Percentiles rank a stretch among this genome's conserved stretches.
These are phyloP conservation scores for Hypomontagnella monticulosa DNA, from an alignment of 495 filamentous ascomycete species.

Conservation along the genomic window DNA sequence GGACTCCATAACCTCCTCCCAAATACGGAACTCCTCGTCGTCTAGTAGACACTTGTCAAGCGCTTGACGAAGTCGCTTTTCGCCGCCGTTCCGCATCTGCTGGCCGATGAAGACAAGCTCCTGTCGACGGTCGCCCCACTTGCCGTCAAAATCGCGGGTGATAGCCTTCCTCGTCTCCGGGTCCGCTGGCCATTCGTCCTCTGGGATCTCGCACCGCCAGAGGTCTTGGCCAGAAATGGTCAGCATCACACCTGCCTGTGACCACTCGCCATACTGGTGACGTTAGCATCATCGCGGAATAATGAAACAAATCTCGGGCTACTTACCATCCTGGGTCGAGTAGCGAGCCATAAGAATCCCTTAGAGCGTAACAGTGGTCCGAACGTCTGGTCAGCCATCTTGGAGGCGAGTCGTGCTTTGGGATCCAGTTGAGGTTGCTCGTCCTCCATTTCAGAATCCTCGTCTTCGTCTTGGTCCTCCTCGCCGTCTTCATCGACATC, in stretches of 20 bases:
- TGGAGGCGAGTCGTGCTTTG: slow-evolving; percentile 42
- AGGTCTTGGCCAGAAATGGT: slow-evolving; percentile 62
- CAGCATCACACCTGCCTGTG: slow-evolving; percentile 68
- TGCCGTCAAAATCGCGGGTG: slow-evolving; percentile 46
- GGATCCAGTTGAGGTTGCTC: slow-evolving; percentile 39
- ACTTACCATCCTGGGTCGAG: slow-evolving; percentile 29
- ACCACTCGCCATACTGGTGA: slow-evolving; percentile 62
- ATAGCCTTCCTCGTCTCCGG: slow-evolving; percentile 31
- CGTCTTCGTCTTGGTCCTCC: slow-evolving; percentile 27
- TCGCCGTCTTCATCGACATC: slow-evolving; percentile 51
- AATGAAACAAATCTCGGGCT: background rate
- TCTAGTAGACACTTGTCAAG: slow-evolving; percentile 62
- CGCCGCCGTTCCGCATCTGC: slow-evolving; percentile 50
- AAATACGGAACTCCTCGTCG: slow-evolving; percentile 59
- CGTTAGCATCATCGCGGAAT: slow-evolving; percentile 47
- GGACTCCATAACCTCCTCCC: slow-evolving; percentile 61
- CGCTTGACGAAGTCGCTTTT: slow-evolving; percentile 49
- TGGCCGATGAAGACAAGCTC: slow-evolving; percentile 70
- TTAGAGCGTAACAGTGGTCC: slow-evolving; percentile 46
- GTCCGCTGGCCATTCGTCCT: slow-evolving; percentile 53
- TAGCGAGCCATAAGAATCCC: slow-evolving; percentile 45
- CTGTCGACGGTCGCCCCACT: slow-evolving; percentile 68
- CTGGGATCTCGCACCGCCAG: slow-evolving; percentile 62
- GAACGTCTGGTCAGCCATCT: slow-evolving; percentile 44
- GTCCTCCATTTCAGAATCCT: slow-evolving; percentile 29